These are phyloP conservation scores for Globisporangium cystogenes DNA, from an alignment of 352 stramenopile species.

Conservation along the genomic window DNA sequence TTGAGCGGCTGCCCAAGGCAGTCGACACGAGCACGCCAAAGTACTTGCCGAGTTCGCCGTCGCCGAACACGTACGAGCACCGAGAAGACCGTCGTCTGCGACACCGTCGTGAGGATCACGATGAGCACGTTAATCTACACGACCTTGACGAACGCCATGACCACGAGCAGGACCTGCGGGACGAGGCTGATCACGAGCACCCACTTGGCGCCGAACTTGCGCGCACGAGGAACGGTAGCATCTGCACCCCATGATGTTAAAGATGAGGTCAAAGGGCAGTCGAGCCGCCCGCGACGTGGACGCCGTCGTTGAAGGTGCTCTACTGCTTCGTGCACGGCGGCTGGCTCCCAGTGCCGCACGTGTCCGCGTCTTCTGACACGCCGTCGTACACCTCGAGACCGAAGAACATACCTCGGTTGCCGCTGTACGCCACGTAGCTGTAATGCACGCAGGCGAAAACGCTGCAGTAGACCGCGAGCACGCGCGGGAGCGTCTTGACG, in stretches of 20 bases:
- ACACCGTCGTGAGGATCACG: neutral
- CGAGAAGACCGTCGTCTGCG: neutral
- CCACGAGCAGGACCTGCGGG: neutral
- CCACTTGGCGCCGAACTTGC: neutral
- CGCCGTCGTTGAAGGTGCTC: neutral
- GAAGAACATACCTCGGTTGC: too few species aligned
- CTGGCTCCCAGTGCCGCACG: neutral
- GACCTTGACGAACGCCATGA: neutral
- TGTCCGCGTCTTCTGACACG: neutral
- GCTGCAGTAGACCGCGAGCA: too few species aligned
- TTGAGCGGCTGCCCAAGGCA: too few species aligned
- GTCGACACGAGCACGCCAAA: too few species aligned
- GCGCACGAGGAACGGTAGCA: conserved; percentile 6
- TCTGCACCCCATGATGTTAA: conserved; percentile 1
- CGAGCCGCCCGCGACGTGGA: neutral
- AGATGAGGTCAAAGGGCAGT: neutral
- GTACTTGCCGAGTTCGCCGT: too few species aligned
- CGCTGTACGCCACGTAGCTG: too few species aligned
- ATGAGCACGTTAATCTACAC: neutral
- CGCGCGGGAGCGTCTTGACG: too few species aligned
- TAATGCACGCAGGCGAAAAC: too few species aligned
- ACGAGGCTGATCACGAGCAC: neutral
- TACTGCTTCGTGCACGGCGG: neutral
- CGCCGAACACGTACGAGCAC: conserved; percentile 18
- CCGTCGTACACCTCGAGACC: neutral